phyloP scores from a whole-genome alignment of 495 filamentous ascomycete species.

The Penicillium goetzii region DNA sequence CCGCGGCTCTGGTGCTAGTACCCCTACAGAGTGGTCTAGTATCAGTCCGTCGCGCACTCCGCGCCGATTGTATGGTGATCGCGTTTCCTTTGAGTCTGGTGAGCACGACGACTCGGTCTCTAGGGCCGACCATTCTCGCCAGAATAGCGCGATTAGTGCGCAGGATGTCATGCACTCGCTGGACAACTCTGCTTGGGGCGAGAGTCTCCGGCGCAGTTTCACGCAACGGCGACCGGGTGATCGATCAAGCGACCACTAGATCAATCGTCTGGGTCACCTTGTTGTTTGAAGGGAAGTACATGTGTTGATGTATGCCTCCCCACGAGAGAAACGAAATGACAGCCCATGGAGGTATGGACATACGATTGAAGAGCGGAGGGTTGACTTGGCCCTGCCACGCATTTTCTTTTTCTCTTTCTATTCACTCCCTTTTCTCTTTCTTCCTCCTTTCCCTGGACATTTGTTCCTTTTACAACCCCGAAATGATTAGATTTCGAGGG shows the following conservation, averaged over 20 bases:
- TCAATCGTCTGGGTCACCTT: neutral
- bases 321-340: conserved; percentile 19
- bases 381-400: neutral
- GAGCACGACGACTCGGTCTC: conserved; percentile 20
- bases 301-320: conserved; percentile 16
- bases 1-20: conserved; percentile 33
- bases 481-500: conserved; percentile 19
- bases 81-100: conserved; percentile 36
- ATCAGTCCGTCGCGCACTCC: conserved; percentile 50
- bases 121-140: conserved; percentile 37
- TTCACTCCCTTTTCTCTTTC: neutral
- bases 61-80: conserved; percentile 36
- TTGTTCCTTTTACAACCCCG: conserved; percentile 28
- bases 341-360: conserved; percentile 15
- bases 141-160: conserved; percentile 71
- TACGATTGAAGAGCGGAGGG: conserved; percentile 19
- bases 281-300: neutral
- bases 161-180: conserved; percentile 80
- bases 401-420: conserved; percentile 13
- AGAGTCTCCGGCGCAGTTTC: conserved; percentile 87
- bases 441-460: conserved; percentile 21
- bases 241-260: conserved; percentile 23
- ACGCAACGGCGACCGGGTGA: conserved; percentile 66
- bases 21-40: conserved; percentile 51
- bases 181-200: conserved; percentile 86